Percentiles rank a stretch among this genome's conserved stretches.
Conservation (phyloP, 306 rosid species). For the Gillenia trifoliata region DNA sequence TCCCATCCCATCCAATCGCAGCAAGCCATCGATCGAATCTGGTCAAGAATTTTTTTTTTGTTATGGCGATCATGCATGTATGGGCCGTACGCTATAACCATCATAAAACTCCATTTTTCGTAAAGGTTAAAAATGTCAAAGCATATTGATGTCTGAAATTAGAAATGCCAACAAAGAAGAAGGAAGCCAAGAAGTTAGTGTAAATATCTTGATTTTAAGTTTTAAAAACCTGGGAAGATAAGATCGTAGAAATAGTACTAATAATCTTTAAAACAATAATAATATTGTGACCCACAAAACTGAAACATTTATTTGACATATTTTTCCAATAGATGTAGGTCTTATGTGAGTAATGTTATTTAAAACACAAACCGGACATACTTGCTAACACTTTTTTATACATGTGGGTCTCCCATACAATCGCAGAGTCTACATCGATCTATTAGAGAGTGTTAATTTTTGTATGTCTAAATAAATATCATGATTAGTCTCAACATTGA, state of each 20-base stretch:
- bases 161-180: background rate
- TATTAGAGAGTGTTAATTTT: background rate
- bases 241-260: background rate
- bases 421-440: background rate
- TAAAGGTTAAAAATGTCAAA: background rate
- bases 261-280: too few species aligned
- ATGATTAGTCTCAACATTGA: background rate
- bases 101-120: too few species aligned
- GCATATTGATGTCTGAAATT: background rate
- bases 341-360: too few species aligned
- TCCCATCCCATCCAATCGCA: background rate
- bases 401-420: background rate
- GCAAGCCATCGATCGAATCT: background rate
- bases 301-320: background rate
- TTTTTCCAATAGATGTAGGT: too few species aligned
- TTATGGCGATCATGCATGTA: background rate
- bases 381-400: background rate
- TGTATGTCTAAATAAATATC: too few species aligned
- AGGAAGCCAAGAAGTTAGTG: background rate
- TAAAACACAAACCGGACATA: background rate
- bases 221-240: background rate
- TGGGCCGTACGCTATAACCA: background rate
- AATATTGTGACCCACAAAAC: too few species aligned
- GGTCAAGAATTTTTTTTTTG: too few species aligned
- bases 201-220: background rate